phyloP scores from a whole-genome alignment of 2,329 filamentous ascomycete species.

The Aspergillus fumigatus region DNA sequence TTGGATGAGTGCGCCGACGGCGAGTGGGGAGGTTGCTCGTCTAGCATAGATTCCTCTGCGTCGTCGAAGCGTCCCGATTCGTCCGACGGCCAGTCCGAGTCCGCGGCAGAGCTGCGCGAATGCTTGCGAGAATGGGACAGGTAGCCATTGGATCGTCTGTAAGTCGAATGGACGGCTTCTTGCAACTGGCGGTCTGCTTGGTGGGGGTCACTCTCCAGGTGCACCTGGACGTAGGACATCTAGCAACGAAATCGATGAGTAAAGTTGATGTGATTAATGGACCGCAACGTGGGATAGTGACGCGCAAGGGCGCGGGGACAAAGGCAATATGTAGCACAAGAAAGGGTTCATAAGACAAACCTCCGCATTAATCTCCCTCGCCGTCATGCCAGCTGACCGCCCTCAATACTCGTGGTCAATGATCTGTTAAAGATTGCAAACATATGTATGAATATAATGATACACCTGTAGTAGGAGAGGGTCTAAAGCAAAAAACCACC shows the following conservation, averaged over 20 bases:
- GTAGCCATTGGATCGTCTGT: conserved; percentile 8
- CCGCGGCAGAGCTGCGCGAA: conserved; percentile 16
- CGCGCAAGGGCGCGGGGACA: not conserved
- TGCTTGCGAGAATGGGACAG: conserved; percentile 27
- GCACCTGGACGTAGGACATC: conserved; percentile 14
- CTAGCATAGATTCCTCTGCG: conserved; percentile 25
- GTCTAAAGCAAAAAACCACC: not conserved
- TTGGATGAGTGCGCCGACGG: conserved; percentile 35
- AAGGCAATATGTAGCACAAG: not conserved
- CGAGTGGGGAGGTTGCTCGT: conserved; percentile 8
- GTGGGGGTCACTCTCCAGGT: conserved; percentile 14
- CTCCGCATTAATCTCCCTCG: not conserved
- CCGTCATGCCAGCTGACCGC: not conserved
- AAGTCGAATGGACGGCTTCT: conserved; percentile 16
- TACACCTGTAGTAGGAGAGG: not conserved
- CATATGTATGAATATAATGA: not conserved
- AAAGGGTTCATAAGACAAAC: not conserved
- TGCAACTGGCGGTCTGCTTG: conserved; percentile 22
- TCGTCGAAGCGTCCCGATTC: conserved; percentile 33
- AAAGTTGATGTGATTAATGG: not conserved
- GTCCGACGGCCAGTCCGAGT: conserved; percentile 20
- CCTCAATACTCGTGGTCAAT: not conserved
- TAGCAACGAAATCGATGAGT: conserved; percentile 1
- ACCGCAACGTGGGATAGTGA: not conserved
- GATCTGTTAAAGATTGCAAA: not conserved